Evolutionary conservation across 148 eudicot species (phyloP).

Genomic region (Rhododendron griersonianum): DNA sequence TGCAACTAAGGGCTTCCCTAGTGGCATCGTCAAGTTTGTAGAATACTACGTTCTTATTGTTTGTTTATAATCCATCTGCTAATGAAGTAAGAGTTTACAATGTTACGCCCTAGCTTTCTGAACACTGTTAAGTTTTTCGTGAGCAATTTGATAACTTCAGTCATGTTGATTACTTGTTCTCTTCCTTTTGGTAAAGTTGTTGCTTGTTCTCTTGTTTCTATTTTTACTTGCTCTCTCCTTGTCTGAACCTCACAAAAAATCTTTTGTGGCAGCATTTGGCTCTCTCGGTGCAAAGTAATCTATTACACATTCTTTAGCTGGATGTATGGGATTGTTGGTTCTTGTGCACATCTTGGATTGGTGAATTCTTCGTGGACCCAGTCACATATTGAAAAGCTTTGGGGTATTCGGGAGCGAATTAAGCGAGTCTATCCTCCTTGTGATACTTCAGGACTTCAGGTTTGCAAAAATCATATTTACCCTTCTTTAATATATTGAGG

Average conservation of each 20-base stretch:
- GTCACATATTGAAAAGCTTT: conserved; percentile 78
- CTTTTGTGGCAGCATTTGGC: conserved; percentile 54
- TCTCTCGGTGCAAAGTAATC: conserved; percentile 73
- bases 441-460: conserved; percentile 94
- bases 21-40: not conserved
- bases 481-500: not conserved
- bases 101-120: not conserved
- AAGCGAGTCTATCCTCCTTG: conserved; percentile 92
- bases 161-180: not conserved
- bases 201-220: not conserved
- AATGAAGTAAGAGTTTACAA: not conserved
- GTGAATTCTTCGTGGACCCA: conserved; percentile 97
- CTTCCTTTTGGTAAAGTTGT: not conserved
- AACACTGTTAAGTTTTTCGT: not conserved
- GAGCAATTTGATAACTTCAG: not conserved
- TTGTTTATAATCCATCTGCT: not conserved
- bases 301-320: conserved; percentile 79
- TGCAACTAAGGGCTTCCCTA: not conserved
- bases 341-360: conserved; percentile 82
- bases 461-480: conserved; percentile 20
- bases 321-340: conserved; percentile 93
- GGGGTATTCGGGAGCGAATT: conserved; percentile 72
- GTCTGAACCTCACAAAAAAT: conserved; percentile 15
- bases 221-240: not conserved
- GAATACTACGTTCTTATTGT: not conserved